phyloP scores from a whole-genome alignment of 805 yeast species.

The Saccharomycopsis fodiens region DNA sequence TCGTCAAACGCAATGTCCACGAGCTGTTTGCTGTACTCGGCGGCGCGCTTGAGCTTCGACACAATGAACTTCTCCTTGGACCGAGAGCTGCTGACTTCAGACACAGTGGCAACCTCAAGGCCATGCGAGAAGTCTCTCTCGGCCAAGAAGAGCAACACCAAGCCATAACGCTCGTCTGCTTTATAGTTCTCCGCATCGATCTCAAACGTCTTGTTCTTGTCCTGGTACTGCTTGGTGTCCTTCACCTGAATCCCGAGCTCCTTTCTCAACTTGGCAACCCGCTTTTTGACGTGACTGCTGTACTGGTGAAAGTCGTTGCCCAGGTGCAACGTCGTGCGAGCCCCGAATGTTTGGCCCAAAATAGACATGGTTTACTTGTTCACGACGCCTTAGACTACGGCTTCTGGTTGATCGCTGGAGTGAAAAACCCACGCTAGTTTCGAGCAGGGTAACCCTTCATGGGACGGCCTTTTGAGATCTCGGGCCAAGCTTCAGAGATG shows the following conservation, averaged over 20 bases:
- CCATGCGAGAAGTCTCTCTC: slow-evolving; percentile 75
- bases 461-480: no score
- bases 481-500: no score
- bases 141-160: slow-evolving; percentile 53
- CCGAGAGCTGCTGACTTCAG: slow-evolving; percentile 45
- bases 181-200: slow-evolving; percentile 44
- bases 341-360: slow-evolving; percentile 31
- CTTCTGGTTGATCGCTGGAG: no score
- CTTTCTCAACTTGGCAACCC: slow-evolving; percentile 57
- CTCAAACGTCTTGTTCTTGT: slow-evolving; percentile 39
- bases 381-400: no score
- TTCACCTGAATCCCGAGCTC: slow-evolving; percentile 53
- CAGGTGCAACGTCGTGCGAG: slow-evolving; percentile 57
- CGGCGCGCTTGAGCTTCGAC: slow-evolving; percentile 63
- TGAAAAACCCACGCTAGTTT: no score
- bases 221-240: slow-evolving; percentile 56
- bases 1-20: slow-evolving; percentile 17
- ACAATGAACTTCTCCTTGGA: slow-evolving; percentile 43
- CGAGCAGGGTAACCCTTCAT: no score
- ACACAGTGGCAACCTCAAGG: slow-evolving; percentile 47
- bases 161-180: slow-evolving; percentile 44
- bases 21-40: slow-evolving; percentile 37
- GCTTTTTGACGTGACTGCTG: slow-evolving; percentile 53
- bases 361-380: no score
- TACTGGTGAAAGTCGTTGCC: slow-evolving; percentile 64